Evolutionary conservation across 331 rosid species (phyloP), one percentile per base, ranked within the genome.

Genomic region (Spiraea crenata): DNA sequence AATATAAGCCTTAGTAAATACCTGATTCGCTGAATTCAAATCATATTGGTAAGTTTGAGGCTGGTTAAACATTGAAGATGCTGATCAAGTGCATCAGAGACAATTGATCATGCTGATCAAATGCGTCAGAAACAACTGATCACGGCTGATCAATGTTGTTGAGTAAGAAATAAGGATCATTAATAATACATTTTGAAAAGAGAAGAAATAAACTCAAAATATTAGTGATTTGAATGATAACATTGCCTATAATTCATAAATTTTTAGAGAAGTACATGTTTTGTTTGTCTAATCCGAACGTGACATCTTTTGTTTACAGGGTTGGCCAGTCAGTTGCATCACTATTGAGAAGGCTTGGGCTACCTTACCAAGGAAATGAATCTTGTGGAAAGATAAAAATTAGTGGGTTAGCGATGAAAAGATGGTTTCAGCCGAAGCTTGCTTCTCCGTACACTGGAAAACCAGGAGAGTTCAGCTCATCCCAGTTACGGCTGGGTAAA

Each of bases 381-480:
- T 93, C 99, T 0, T 48, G 60, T 51, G 99, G 99, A 54, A 93
- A 89, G 76, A 82, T 93, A 61, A 81, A 92, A 86, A 83, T 93
- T 72, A 77, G 72, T 76, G 92, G 96, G 63, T 50, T 78, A 67
- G 46, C 77, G 73, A 39, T 91, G 82, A 87, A 82, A 81, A 85
- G 81, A 81, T 93, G 99, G 99, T 79, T 89, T 70, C 88, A 81
- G 75, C 99, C 99, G 6, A 91, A 91, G 85, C 89, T 89, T 56
- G 72, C 63, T 51, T 80, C 88, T 77, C 88, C 93, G 63, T 83
- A 82, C 76, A 65, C 78, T 35, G 88, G 87, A 74, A 89, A 83
- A 64, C 88, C 88, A 60, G 93, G 84, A 84, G 89, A 85, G 63
- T 72, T 86, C 39, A 75, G 74, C 74, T 81, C 85, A 59, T 79